A percentile compares a stretch with the other conserved stretches of the same genome.
Conservation (phyloP, 208 protist species). For the Eutreptiella sp. region DNA sequence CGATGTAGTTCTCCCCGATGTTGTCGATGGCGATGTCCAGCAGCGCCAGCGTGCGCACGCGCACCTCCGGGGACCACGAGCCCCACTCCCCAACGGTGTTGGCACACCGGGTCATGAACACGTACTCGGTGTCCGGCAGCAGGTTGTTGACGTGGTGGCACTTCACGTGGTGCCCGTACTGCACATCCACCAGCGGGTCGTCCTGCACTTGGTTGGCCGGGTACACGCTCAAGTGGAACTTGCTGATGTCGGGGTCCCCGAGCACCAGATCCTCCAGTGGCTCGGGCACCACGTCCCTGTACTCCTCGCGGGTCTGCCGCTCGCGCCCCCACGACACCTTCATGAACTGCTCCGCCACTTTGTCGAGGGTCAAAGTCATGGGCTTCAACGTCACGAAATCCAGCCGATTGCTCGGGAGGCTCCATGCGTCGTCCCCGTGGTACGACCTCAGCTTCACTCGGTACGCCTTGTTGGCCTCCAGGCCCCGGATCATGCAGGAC, state of each 20-base stretch:
- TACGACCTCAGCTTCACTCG: slow-evolving; percentile 56
- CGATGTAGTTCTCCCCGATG: slow-evolving; percentile 67
- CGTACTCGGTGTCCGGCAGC: slow-evolving; percentile 57
- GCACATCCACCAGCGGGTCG: slow-evolving; percentile 67
- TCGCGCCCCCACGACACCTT: slow-evolving; percentile 64
- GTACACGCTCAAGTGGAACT: slow-evolving; percentile 75
- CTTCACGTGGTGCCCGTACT: slow-evolving; percentile 60
- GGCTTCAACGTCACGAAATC: slow-evolving; percentile 74
- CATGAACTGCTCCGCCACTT: slow-evolving; percentile 62
- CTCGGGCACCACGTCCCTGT: slow-evolving; percentile 11
- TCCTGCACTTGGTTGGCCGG: slow-evolving; percentile 55
- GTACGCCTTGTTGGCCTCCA: slow-evolving; percentile 70
- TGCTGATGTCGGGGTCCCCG: slow-evolving; percentile 55
- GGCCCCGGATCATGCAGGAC: slow-evolving; percentile 56
- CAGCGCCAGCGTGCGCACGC: slow-evolving; percentile 56
- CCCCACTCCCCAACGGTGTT: slow-evolving; percentile 64
- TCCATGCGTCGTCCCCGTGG: slow-evolving; percentile 37
- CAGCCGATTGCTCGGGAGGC: slow-evolving; percentile 60
- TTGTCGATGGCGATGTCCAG: slow-evolving; percentile 44
- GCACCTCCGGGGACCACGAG: slow-evolving; percentile 66
- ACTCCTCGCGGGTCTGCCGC: slow-evolving; percentile 53
- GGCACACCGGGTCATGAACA: slow-evolving; percentile 65
- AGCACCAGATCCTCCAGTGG: slow-evolving; percentile 35
- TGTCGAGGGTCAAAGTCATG: slow-evolving; percentile 44
- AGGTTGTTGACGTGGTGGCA: slow-evolving; percentile 53